Evolutionary conservation across 805 yeast species (phyloP), one percentile per base, ranked within the genome.

Genomic region (Barnettozyma pratensis): DNA sequence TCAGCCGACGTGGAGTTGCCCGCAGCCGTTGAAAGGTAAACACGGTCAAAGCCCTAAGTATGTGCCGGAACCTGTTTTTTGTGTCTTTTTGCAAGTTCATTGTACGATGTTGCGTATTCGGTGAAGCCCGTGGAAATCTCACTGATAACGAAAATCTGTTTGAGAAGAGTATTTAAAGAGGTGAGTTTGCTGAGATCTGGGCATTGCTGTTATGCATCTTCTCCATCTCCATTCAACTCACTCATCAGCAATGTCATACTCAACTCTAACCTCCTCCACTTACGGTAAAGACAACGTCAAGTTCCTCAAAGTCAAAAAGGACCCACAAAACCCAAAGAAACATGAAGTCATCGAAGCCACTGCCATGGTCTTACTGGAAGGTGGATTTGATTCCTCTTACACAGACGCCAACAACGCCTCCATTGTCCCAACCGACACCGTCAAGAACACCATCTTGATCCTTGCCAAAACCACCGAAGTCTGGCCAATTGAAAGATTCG

Each of bases 231-330:
- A 34, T 5, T 5, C 34, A 19, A 41, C n/a, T 19, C 8, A 34
- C 12, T 11, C 11, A 41, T 14, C n/a, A 19, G 4, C 42, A 46
- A 60, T 59, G 62, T 31, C 63, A 8, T 55, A 57, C 54, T 52
- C 61, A 6, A 52, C 57, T 31, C 51, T 70, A 44, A 55, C 70
- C 37, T 64, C 73, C 8, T 83, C 95, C 29, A 72, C 87, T 31
- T 91, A 91, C 75, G 97, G 97, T 56, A 91, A 91, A 67, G 96
- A 82, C 67, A 88, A 89, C 70, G 97, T 91, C 65, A 89, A 91
- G 66, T 87, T 91, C 68, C 77, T 91, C 60, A 91, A 90, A 70
- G 96, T 90, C 58, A 84, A 81, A 69, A 86, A 84, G 62, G 87
- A 88, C 70, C 77, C 86, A 51, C 54, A 71, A 45, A 77, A 89